These are phyloP conservation scores for Globomyces sp. DNA, from an alignment of 371 early-diverging fungal species.

Conservation along the genomic window DNA sequence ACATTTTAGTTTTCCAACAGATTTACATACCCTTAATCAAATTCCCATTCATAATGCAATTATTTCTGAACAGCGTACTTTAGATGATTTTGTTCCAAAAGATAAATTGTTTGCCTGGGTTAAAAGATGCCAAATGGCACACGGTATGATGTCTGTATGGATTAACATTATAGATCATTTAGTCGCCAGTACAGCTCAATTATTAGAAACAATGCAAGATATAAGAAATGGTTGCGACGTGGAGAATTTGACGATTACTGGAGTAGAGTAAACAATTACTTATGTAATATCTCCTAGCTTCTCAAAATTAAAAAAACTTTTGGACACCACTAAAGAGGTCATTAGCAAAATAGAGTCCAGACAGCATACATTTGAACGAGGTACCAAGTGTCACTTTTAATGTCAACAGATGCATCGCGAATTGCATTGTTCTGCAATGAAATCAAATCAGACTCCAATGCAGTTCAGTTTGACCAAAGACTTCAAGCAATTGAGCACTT, in stretches of 20 bases:
- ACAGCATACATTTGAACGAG: slow-evolving; percentile 29
- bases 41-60: slow-evolving; percentile 40
- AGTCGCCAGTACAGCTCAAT: slow-evolving; percentile 21
- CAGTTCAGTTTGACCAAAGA: slow-evolving; percentile 34
- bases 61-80: slow-evolving; percentile 24
- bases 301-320: slow-evolving; percentile 15
- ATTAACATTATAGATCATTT: slow-evolving; percentile 22
- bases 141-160: slow-evolving; percentile 4
- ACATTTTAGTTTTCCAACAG: slow-evolving; percentile 34
- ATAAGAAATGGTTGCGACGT: slow-evolving; percentile 32
- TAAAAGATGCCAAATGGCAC: slow-evolving; percentile 40
- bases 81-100: slow-evolving; percentile 44
- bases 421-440: slow-evolving; percentile 26
- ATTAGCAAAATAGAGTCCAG: slow-evolving; percentile 23
- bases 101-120: slow-evolving; percentile 40
- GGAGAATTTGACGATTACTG: slow-evolving; percentile 23
- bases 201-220: slow-evolving; percentile 25
- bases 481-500: slow-evolving; percentile 62
- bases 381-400: not conserved
- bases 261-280: slow-evolving; percentile 27
- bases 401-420: slow-evolving; percentile 15
- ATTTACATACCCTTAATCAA: slow-evolving; percentile 38
- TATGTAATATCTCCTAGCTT: slow-evolving; percentile 19
- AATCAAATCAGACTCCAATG: slow-evolving; percentile 13
- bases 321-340: slow-evolving; percentile 18